Evolutionary conservation across 2,329 filamentous ascomycete genomes (phyloP).

Genomic region (Fusarium anthophilum): DNA sequence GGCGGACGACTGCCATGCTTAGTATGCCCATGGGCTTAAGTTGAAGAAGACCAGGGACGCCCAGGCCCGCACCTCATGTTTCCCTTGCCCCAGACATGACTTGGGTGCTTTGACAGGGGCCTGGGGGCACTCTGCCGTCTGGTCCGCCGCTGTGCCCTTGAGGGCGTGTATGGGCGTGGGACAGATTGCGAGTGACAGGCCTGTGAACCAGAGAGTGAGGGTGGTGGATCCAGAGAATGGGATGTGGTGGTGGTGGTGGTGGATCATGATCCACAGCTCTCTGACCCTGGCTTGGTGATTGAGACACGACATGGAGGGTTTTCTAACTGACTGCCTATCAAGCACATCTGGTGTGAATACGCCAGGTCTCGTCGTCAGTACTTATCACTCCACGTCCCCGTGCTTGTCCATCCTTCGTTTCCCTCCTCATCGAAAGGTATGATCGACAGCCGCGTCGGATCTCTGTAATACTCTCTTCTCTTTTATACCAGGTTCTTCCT

Average conservation of each 20-base stretch:
- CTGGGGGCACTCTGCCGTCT: slow-evolving; percentile 43
- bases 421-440: slow-evolving; percentile 50
- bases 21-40: slow-evolving; percentile 27
- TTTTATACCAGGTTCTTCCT: slow-evolving; percentile 61
- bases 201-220: slow-evolving; percentile 15
- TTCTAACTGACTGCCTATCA: slow-evolving; percentile 43
- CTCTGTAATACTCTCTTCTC: slow-evolving; percentile 56
- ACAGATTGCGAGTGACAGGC: slow-evolving; percentile 21
- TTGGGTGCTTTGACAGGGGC: slow-evolving; percentile 37
- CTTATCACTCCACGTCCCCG: slow-evolving; percentile 60
- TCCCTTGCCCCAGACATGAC: slow-evolving; percentile 45
- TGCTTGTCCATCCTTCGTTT: slow-evolving; percentile 51
- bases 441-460: slow-evolving; percentile 60
- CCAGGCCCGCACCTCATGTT: slow-evolving; percentile 41
- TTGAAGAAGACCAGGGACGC: slow-evolving; percentile 21
- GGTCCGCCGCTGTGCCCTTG: slow-evolving; percentile 37
- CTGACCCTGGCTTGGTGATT: slow-evolving; percentile 56
- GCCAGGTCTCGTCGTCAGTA: slow-evolving; percentile 52
- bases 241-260: slow-evolving; percentile 37
- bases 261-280: slow-evolving; percentile 43
- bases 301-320: slow-evolving; percentile 58
- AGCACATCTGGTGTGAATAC: slow-evolving; percentile 44
- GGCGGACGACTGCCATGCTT: slow-evolving; percentile 10
- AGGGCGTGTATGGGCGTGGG: slow-evolving; percentile 29
- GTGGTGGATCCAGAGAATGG: slow-evolving; percentile 38